phyloP scores from a whole-genome alignment of 768 basidiomycete genomes.

The Zangia roseola region DNA sequence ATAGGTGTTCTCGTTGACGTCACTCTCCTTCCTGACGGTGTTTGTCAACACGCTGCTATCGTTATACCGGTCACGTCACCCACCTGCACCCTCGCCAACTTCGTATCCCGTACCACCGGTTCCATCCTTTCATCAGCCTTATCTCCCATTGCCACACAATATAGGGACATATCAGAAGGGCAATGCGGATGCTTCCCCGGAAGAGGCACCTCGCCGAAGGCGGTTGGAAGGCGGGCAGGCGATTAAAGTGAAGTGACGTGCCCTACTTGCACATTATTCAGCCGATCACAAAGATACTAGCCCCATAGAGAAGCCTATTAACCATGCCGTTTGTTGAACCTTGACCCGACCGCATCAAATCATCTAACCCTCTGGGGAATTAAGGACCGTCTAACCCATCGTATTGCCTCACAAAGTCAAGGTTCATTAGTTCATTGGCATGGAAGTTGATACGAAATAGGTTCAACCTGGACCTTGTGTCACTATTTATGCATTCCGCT shows the following conservation, averaged over 20 bases:
- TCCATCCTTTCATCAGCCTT: slow-evolving; percentile 46
- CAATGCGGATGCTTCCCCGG: slow-evolving; percentile 28
- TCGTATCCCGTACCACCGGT: slow-evolving; percentile 41
- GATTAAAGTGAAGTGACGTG: slow-evolving; percentile 52
- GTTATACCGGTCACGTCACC: slow-evolving; percentile 69
- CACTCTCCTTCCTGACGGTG: slow-evolving; percentile 71
- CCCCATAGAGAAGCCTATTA: slow-evolving; percentile 23
- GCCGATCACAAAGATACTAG: slow-evolving; percentile 28
- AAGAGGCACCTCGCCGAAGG: slow-evolving; percentile 50
- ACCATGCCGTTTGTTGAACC: slow-evolving; percentile 19
- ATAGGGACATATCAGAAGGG: slow-evolving; percentile 45
- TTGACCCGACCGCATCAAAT: slow-evolving; percentile 20
- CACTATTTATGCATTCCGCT: slow-evolving; percentile 1
- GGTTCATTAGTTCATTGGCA: slow-evolving; percentile 5
- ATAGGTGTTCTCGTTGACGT: slow-evolving; percentile 73
- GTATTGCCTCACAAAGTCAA: slow-evolving; percentile 13
- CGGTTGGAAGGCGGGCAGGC: slow-evolving; percentile 55
- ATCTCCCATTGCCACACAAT: slow-evolving; percentile 50
- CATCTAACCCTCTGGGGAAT: slow-evolving; percentile 24
- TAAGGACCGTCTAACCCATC: slow-evolving; percentile 7
- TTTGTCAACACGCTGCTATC: slow-evolving; percentile 81
- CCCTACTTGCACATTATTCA: slow-evolving; percentile 14
- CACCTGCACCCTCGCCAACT: slow-evolving; percentile 39
- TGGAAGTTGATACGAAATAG: slow-evolving; percentile 3
- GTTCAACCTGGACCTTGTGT: slow-evolving; percentile 7